Percentiles rank a stretch among this genome's conserved stretches.
Evolutionary conservation across 768 basidiomycete genomes (phyloP).

Genomic region (Lyophyllum shimeji): DNA sequence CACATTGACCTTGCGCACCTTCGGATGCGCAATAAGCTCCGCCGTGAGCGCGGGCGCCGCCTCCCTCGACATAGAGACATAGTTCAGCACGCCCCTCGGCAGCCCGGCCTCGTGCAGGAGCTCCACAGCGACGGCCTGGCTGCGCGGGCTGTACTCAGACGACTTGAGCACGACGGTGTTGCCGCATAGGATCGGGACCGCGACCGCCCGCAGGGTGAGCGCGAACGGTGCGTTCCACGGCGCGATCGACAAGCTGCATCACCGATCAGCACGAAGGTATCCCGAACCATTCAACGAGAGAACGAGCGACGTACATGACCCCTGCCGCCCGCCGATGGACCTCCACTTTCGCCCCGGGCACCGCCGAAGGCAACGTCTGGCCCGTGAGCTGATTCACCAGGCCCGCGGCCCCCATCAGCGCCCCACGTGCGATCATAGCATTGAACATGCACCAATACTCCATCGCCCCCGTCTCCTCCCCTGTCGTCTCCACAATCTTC

Average conservation of each 20-base stretch:
- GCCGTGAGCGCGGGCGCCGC: slow-evolving; percentile 42
- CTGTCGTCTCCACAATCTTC: slow-evolving; percentile 28
- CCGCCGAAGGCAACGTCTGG: slow-evolving; percentile 39
- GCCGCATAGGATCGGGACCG: slow-evolving; percentile 50
- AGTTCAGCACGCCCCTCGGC: slow-evolving; percentile 59
- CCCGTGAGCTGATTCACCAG: slow-evolving; percentile 40
- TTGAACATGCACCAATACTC: slow-evolving; percentile 28
- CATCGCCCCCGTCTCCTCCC: slow-evolving; percentile 40
- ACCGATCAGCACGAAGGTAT: no score
- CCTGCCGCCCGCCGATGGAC: slow-evolving; percentile 49
- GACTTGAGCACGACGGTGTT: slow-evolving; percentile 56
- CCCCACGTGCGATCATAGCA: slow-evolving; percentile 17
- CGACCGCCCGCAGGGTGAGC: slow-evolving; percentile 44
- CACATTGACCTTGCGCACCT: slow-evolving; percentile 54
- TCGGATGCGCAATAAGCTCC: slow-evolving; percentile 55
- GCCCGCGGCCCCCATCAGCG: slow-evolving; percentile 32
- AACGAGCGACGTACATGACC: slow-evolving; percentile 43
- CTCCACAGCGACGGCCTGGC: slow-evolving; percentile 44
- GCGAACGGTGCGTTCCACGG: slow-evolving; percentile 57
- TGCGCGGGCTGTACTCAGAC: slow-evolving; percentile 50
- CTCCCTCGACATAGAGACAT: slow-evolving; percentile 45
- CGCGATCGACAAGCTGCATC: slow-evolving; percentile 44
- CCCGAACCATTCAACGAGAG: neutral
- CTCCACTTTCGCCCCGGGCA: slow-evolving; percentile 45
- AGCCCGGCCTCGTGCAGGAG: slow-evolving; percentile 58